Base-by-base conservation (phyloP, 768 basidiomycete genomes). In the Kwoniella europaea region DNA sequence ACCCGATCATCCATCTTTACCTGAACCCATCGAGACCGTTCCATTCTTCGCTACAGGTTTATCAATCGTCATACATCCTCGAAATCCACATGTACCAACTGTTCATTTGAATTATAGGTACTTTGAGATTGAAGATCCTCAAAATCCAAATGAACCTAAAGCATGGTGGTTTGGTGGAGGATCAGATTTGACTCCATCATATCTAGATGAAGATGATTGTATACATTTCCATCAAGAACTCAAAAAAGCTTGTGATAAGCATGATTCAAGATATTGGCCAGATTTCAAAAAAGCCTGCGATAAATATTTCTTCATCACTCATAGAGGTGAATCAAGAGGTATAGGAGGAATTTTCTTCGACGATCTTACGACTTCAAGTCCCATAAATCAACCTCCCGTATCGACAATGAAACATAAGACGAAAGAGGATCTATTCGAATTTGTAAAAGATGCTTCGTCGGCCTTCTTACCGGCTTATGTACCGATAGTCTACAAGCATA, bases 151-250 rank as follows among this genome's bases (percentile, higher is more conserved):
- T 16, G 68, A 79, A 35, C 79, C 85, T 27, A 84, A 94, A 53
- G 90, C 94, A 29, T 98, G 95, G 94, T 99, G 96, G 97, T 99
- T 98, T 80, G 96, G 97, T 20, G 97, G 97, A 43, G 96, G 96
- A 7, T 90, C 89, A 7, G 96, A 99, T 82, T 87, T 98, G 42
- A 99, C 97, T 0, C 96, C 96, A 1, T 90, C 91, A 3, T 98
- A 98, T 83, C 88, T 98, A 18, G 93, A 90, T 85, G 89, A 90
- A 67, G 91, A 91, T 67, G 97, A 98, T 81, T 93, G 89, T 12
- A 79, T 83, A 22, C 93, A 94, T 81, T 99, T 98, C 85, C 97
- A 99, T 85, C 72, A 79, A 18, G 90, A 90, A 2, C 83, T 95
- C 74, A 91, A 92, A 81, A 81, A 80, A 9, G 92, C 91, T 1